Conservation (phyloP, 164 flowering plant genomes). For the Nymphaea colorata region DNA sequence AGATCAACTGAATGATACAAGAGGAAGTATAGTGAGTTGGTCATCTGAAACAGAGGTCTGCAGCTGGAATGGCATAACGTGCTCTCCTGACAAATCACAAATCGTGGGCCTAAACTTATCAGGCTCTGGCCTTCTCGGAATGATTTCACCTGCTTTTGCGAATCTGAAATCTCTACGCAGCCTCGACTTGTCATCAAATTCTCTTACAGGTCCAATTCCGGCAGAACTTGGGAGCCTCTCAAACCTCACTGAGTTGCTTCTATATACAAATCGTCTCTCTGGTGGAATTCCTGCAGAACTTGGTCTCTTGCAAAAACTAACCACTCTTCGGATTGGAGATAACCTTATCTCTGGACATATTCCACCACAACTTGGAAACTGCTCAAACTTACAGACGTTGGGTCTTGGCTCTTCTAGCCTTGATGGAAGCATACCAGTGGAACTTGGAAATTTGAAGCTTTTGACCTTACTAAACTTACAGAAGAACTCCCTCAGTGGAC, state of each 20-base stretch:
- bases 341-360: constrained; percentile 53
- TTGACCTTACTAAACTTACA: constrained; percentile 59
- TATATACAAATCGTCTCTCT: constrained; percentile 58
- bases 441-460: constrained; percentile 58
- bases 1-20: constrained; percentile 43
- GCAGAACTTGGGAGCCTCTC: constrained; percentile 51
- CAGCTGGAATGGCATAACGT: constrained; percentile 63
- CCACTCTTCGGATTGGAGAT: constrained; percentile 68
- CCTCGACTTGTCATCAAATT: constrained; percentile 65
- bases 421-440: constrained; percentile 66
- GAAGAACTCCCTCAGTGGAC: constrained; percentile 48
- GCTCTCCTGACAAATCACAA: constrained; percentile 41
- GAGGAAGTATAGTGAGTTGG: constrained; percentile 55
- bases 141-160: constrained; percentile 35
- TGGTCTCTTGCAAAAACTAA: constrained; percentile 46
- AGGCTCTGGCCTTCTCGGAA: constrained; percentile 49
- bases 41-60: constrained; percentile 37
- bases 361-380: constrained; percentile 36
- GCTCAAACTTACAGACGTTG: constrained; percentile 44
- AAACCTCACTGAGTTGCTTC: constrained; percentile 38
- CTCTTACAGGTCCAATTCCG: constrained; percentile 57
- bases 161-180: constrained; percentile 39
- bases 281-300: constrained; percentile 61
- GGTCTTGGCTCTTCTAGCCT: constrained; percentile 62
- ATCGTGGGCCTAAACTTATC: constrained; percentile 58